Evolutionary conservation across 768 basidiomycete genomes (phyloP), one percentile per base, ranked within the genome.

Genomic region (Pholiota conissans): DNA sequence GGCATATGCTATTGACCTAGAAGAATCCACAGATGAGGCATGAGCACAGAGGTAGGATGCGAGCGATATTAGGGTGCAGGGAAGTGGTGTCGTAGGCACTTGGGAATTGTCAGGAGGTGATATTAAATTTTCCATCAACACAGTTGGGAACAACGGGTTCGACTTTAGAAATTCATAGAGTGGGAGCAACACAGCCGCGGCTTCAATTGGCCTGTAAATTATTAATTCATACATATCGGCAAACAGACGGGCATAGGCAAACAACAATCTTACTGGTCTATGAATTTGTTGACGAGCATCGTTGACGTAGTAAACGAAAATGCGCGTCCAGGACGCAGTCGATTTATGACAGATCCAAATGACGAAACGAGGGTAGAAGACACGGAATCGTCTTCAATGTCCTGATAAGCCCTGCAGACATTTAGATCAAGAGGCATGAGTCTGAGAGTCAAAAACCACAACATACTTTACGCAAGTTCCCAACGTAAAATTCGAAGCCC

Each of bases 41-140:
- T 90, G 88, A 1, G 85, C 81, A 52, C 88, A 69, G 48, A 89
- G 63, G 71, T 89, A 89, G 0, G 87, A 88, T 2, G 84, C 80
- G 52, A 89, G 66, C 3, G 83, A 80, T 46, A 89, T 63, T 10
- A 86, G 66, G 10, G 79, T 81, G 61, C 79, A 74, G 1, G 78
- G 70, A 9, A 80, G 68, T 5, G 80, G 77, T 0, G 77, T 62
- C 5, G 68, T 53, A 37, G 14, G 22, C 28, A 67, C 24, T 45
- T 53, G 48, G 8, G 55, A 22, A n/a, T 67, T 73, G 1, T 67
- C 67, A 5, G 52, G 39, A 5, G 69, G 67, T 5, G 57, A 64
- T 7, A 62, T 59, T 1, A 76, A 54, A 39, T 71, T 67, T 14
- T 79, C 75, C 47, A 79, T 55, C 5, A 88, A 66, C 9, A 84